Evolutionary conservation across 2,329 filamentous ascomycete species (phyloP).

Genomic region (Leptographium galeiforme): DNA sequence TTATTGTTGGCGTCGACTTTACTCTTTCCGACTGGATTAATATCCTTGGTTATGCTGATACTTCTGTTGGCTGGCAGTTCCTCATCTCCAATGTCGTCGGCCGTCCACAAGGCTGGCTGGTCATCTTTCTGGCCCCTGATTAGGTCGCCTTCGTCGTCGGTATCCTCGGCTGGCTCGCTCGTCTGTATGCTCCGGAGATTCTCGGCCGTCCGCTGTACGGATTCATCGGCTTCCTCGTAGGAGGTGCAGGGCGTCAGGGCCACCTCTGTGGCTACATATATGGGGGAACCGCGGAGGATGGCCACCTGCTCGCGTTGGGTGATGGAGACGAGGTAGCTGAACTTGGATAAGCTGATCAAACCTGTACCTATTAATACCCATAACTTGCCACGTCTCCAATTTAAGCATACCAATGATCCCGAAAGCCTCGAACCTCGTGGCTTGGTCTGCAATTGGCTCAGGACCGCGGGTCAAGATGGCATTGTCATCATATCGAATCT

Average conservation of each 20-base stretch:
- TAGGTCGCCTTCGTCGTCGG: constrained; percentile 13
- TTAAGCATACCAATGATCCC: constrained; percentile 40
- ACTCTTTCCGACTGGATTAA: background rate
- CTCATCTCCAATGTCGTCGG: constrained; percentile 6
- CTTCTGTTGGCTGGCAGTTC: background rate
- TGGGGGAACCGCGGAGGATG: constrained; percentile 63
- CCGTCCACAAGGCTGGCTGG: constrained; percentile 11
- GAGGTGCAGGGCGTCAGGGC: constrained; percentile 80
- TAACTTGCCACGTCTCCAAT: background rate
- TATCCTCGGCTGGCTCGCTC: constrained; percentile 26
- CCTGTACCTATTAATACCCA: constrained; percentile 36
- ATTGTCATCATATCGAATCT: constrained; percentile 56
- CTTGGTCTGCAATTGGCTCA: constrained; percentile 30
- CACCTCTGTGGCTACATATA: constrained; percentile 82
- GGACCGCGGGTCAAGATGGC: constrained; percentile 28
- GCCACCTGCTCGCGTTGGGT: constrained; percentile 79
- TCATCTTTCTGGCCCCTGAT: constrained; percentile 11
- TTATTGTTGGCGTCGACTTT: constrained; percentile 30
- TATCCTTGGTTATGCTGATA: constrained; percentile 18
- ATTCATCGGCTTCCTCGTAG: constrained; percentile 56
- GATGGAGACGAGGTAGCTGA: constrained; percentile 77
- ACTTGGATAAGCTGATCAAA: constrained; percentile 66
- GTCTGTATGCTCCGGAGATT: constrained; percentile 25
- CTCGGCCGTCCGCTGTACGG: constrained; percentile 48
- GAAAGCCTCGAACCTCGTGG: constrained; percentile 45